Evolutionary conservation across 1,284 basidiomycete species (phyloP).

Genomic region (Cerrena zonata): DNA sequence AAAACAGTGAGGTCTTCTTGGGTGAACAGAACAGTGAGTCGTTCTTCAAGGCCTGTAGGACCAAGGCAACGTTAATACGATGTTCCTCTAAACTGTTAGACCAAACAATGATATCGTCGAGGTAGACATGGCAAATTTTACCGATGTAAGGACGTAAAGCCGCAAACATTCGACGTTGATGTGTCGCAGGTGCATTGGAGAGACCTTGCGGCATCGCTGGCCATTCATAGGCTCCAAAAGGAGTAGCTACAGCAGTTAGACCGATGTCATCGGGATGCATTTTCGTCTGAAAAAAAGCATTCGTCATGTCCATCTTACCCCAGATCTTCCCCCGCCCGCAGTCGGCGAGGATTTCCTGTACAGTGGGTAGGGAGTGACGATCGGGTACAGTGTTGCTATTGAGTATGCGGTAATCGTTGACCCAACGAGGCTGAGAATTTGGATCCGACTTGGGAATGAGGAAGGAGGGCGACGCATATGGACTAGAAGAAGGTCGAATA

Average conservation of each 20-base stretch:
- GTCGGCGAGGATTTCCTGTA: too few species aligned
- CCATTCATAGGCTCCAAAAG: slow-evolving; percentile 37
- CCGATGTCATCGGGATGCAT: slow-evolving; percentile 32
- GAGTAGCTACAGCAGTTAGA: slow-evolving; percentile 35
- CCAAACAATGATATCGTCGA: too few species aligned
- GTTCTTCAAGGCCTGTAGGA: slow-evolving; percentile 21
- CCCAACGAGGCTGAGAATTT: slow-evolving; percentile 31
- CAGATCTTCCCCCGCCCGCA: slow-evolving; percentile 29
- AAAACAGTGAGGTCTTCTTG: slow-evolving; percentile 26
- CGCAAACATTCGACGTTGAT: slow-evolving; percentile 30
- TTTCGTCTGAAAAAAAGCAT: slow-evolving; percentile 36
- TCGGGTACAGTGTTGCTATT: slow-evolving; percentile 34
- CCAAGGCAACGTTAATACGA: slow-evolving; percentile 20
- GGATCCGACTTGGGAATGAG: slow-evolving; percentile 35
- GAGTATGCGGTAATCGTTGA: slow-evolving; percentile 33
- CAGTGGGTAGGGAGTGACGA: slow-evolving; percentile 30
- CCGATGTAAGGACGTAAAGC: slow-evolving; percentile 28
- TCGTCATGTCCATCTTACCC: slow-evolving; percentile 37
- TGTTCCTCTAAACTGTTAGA: slow-evolving; percentile 33
- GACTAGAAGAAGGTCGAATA: slow-evolving; percentile 21
- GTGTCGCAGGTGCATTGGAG: slow-evolving; percentile 32
- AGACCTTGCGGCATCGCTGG: slow-evolving; percentile 38
- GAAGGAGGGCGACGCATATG: slow-evolving; percentile 30
- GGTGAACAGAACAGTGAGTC: slow-evolving; percentile 23
- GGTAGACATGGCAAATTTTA: too few species aligned